Percentiles rank a stretch among this genome's conserved stretches.
Evolutionary conservation across 805 yeast species (phyloP).

Genomic region (Scheffersomyces coipomensis): DNA sequence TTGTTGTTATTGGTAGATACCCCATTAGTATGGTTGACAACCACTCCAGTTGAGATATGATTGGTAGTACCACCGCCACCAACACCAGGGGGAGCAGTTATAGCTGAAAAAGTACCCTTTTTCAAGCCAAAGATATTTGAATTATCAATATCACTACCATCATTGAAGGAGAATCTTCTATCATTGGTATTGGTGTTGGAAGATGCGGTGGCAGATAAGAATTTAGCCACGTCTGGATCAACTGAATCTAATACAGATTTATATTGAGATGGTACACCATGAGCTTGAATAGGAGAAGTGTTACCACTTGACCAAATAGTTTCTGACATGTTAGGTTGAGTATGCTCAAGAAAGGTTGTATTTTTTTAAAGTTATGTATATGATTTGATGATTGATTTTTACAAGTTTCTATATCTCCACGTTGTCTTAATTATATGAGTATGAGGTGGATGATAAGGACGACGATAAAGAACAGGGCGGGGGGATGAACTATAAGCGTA

Average conservation of each 20-base stretch:
- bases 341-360: not conserved
- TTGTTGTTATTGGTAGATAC: not conserved
- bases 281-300: conserved; percentile 18
- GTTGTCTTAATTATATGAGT: not conserved
- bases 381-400: not conserved
- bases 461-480: not conserved
- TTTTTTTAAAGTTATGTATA: not conserved
- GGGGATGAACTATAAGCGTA: not conserved
- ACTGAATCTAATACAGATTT: conserved; percentile 34
- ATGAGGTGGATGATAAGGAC: not conserved
- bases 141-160: conserved; percentile 43
- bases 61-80: conserved; percentile 21
- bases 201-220: conserved; percentile 17
- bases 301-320: conserved; percentile 41
- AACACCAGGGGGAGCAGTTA: conserved; percentile 43
- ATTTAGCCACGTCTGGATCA: conserved; percentile 41
- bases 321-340: conserved; percentile 30
- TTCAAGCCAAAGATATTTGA: conserved; percentile 44
- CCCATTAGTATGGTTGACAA: not conserved
- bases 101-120: conserved; percentile 46
- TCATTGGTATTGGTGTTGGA: conserved; percentile 3
- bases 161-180: conserved; percentile 42
- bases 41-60: conserved; percentile 9
- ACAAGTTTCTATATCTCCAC: not conserved
- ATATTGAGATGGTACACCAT: conserved; percentile 17